These are phyloP conservation scores for Xanthoceras sorbifolium DNA, from an alignment of 345 rosid genomes.

Conservation along the genomic window DNA sequence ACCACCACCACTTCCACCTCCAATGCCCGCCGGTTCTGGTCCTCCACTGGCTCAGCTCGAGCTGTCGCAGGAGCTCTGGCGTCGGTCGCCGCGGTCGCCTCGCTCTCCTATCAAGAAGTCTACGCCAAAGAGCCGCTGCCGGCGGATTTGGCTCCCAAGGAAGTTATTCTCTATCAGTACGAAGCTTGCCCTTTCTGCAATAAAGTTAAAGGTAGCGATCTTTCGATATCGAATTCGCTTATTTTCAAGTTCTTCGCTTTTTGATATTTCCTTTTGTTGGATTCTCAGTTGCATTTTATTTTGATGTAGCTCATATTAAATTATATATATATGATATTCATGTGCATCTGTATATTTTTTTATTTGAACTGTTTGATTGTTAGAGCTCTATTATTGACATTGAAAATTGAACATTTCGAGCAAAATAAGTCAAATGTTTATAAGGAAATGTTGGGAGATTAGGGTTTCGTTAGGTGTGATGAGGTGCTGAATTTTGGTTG, in stretches of 20 bases:
- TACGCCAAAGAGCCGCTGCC: slow-evolving; percentile 60
- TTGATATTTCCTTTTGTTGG: not conserved
- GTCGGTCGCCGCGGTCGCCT: slow-evolving; percentile 23
- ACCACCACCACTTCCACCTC: slow-evolving; percentile 34
- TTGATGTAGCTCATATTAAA: not conserved
- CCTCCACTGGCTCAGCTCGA: slow-evolving; percentile 28
- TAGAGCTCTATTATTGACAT: not conserved
- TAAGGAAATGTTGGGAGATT: not conserved
- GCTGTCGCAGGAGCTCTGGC: slow-evolving; percentile 40
- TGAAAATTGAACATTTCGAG: not conserved
- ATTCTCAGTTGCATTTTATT: not conserved
- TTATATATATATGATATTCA: not conserved
- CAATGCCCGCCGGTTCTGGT: slow-evolving; percentile 27
- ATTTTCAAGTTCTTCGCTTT: slow-evolving; percentile 25
- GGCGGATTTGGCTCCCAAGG: slow-evolving; percentile 52
- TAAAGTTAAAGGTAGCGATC: slow-evolving; percentile 71
- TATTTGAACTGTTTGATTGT: not conserved
- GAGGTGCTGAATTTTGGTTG: not conserved
- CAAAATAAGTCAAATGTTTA: not conserved
- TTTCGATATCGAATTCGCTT: not conserved
- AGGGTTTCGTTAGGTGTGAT: not conserved
- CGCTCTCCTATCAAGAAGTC: slow-evolving; percentile 40
- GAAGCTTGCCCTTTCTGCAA: slow-evolving; percentile 95
- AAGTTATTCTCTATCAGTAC: slow-evolving; percentile 84
- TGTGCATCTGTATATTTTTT: not conserved